Evolutionary conservation across 2,329 filamentous ascomycete species (phyloP), one percentile per base, ranked within the genome.

Genomic region (Ophiosphaerella korrae): DNA sequence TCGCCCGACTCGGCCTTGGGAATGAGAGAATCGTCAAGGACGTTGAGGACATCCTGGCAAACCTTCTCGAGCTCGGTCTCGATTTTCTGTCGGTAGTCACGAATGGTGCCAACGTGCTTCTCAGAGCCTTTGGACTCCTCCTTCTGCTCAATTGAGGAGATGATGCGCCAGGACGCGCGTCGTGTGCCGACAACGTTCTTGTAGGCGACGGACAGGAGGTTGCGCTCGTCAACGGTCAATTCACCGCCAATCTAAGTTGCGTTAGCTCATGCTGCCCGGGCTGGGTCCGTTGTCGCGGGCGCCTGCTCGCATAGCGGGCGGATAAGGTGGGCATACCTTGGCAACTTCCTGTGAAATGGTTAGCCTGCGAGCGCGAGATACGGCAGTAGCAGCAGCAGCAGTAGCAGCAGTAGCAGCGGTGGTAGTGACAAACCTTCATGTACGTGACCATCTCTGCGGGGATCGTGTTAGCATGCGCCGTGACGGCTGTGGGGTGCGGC

Each of bases 101-200:
- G 89, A 82, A 97, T 97, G 79, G 90, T 92, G 70, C 82, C 77
- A 72, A 97, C 91, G 79, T 97, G 93, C 84, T 94, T 93, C 74
- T 95, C 91, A 66, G 89, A 91, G 75, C 93, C 93, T 87, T 97
- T 97, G 76, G 92, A 94, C 82, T 97, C 93, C 84, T 97, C 93
- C 88, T 97, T 97, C 82, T 97, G 93, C 84, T 97, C 93, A 80
- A 99, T 97, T 76, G 94, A 97, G 76, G 92, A 95, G 81, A 99
- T 95, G 81, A 99, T 97, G 82, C 93, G 88, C 93, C 93, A 99
- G 71, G 92, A 97, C 75, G 93, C 93, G 87, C 94, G 93, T 79
- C 93, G 89, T 75, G 94, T 95, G 73, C 94, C 93, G 72, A 99
- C 91, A 57, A 99, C 94, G 81, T 99, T 99, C 90, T 99, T 99